Evolutionary conservation across 352 stramenopile genomes (phyloP).

Genomic region (Phytophthora lateralis): DNA sequence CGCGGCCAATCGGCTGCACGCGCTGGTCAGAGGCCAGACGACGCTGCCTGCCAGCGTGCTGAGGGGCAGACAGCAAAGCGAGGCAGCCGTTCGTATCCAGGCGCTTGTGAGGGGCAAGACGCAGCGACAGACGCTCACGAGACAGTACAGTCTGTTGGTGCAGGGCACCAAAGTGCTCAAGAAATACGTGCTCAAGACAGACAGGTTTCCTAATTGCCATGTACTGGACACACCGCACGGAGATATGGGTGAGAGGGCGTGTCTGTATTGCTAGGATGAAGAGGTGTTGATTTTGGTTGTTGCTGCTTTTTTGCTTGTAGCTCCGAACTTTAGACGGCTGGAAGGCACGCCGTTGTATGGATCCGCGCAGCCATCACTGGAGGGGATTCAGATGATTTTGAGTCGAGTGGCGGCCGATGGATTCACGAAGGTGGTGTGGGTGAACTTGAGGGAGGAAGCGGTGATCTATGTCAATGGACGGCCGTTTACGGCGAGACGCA

Average conservation of each 20-base stretch:
- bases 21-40: slow-evolving; percentile 13
- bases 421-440: slow-evolving; percentile 83
- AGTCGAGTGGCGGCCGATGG: slow-evolving; percentile 66
- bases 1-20: slow-evolving; percentile 37
- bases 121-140: slow-evolving; percentile 51
- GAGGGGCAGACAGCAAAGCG: slow-evolving; percentile 31
- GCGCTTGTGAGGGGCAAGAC: slow-evolving; percentile 65
- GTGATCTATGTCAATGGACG: slow-evolving; percentile 83
- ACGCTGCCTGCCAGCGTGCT: slow-evolving; percentile 7
- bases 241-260: slow-evolving; percentile 51
- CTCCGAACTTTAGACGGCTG: slow-evolving; percentile 82
- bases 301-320: slow-evolving; percentile 27
- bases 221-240: slow-evolving; percentile 66
- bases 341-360: slow-evolving; percentile 75
- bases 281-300: neutral
- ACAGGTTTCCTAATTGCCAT: slow-evolving; percentile 83
- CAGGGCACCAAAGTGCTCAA: slow-evolving; percentile 55
- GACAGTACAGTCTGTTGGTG: slow-evolving; percentile 51
- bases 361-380: slow-evolving; percentile 70
- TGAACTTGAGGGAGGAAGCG: slow-evolving; percentile 85
- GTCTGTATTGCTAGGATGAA: too few relatives aligned
- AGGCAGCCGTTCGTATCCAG: slow-evolving; percentile 74
- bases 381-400: slow-evolving; percentile 80
- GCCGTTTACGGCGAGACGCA: slow-evolving; percentile 74
- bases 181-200: slow-evolving; percentile 87